Conservation (phyloP, 2,329 filamentous ascomycete genomes). For the Curvularia eragrostidis region DNA sequence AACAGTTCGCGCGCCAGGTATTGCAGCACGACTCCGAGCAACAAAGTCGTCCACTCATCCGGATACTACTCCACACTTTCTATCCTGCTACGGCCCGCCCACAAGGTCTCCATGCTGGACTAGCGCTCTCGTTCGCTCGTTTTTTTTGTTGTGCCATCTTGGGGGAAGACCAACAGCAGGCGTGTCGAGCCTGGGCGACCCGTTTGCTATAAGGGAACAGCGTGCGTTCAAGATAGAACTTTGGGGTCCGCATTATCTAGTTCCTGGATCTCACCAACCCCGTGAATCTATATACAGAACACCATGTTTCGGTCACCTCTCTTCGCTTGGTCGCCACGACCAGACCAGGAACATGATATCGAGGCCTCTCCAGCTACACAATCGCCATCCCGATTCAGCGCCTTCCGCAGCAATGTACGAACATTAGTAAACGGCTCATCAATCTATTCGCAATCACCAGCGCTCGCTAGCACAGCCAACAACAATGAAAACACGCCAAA, state of each 20-base stretch:
- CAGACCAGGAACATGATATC: conserved; percentile 37
- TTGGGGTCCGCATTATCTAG: conserved; percentile 15
- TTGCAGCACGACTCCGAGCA: conserved; percentile 38
- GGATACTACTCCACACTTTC: conserved; percentile 24
- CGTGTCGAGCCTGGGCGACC: conserved; percentile 29
- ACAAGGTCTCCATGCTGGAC: conserved; percentile 35
- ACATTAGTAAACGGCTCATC: conserved; percentile 47
- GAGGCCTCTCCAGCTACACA: conserved; percentile 32
- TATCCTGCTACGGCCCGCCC: conserved; percentile 23
- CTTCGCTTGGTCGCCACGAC: conserved; percentile 43
- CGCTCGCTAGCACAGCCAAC: conserved; percentile 28
- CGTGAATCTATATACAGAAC: conserved; percentile 18
- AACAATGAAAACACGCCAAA: conserved; percentile 39
- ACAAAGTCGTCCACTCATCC: conserved; percentile 45
- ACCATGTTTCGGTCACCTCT: conserved; percentile 46
- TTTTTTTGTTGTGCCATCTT: conserved; percentile 30
- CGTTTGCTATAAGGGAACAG: conserved; percentile 40
- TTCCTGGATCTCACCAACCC: conserved; percentile 18
- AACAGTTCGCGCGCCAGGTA: conserved; percentile 33
- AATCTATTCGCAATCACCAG: conserved; percentile 46
- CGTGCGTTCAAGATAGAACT: conserved; percentile 25
- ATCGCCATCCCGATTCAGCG: conserved; percentile 28
- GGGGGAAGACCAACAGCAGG: conserved; percentile 27
- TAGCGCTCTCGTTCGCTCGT: conserved; percentile 31
- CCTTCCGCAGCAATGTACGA: conserved; percentile 33